These are phyloP conservation scores for Hevea brasiliensis DNA, from an alignment of 345 rosid genomes.

Conservation along the genomic window DNA sequence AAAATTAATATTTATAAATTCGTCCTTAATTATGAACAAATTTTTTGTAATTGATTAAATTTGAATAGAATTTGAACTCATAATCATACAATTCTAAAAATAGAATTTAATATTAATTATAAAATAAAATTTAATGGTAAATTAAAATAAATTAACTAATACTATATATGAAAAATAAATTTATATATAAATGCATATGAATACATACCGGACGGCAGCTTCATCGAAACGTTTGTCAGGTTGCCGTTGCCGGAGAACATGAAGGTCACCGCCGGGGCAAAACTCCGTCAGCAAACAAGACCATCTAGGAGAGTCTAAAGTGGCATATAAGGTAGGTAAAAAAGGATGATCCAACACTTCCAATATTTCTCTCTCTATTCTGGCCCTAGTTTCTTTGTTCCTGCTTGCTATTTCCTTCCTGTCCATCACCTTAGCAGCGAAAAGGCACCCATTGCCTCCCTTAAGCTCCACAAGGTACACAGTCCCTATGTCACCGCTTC, in stretches of 20 bases:
- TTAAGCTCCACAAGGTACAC: slow-evolving; percentile 73
- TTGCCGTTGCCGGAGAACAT: slow-evolving; percentile 69
- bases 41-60: too few species aligned
- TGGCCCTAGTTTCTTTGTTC: slow-evolving; percentile 67
- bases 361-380: slow-evolving; percentile 67
- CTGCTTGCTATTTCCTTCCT: slow-evolving; percentile 58
- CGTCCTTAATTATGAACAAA: too few species aligned
- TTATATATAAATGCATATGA: not conserved
- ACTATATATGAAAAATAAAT: not conserved
- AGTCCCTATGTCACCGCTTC: slow-evolving; percentile 91
- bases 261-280: slow-evolving; percentile 88
- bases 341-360: slow-evolving; percentile 81
- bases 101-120: too few species aligned
- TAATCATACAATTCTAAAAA: too few species aligned
- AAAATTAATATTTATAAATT: too few species aligned
- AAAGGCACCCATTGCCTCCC: slow-evolving; percentile 53
- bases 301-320: slow-evolving; percentile 68
- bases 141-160: too few species aligned
- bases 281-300: slow-evolving; percentile 76
- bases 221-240: slow-evolving; percentile 64
- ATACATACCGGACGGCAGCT: slow-evolving; percentile 61
- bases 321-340: slow-evolving; percentile 70
- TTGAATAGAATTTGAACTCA: too few species aligned
- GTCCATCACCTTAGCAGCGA: slow-evolving; percentile 88
- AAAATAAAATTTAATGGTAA: too few species aligned